These are phyloP conservation scores for Suillus spraguei DNA, from an alignment of 768 basidiomycete species.

Conservation along the genomic window DNA sequence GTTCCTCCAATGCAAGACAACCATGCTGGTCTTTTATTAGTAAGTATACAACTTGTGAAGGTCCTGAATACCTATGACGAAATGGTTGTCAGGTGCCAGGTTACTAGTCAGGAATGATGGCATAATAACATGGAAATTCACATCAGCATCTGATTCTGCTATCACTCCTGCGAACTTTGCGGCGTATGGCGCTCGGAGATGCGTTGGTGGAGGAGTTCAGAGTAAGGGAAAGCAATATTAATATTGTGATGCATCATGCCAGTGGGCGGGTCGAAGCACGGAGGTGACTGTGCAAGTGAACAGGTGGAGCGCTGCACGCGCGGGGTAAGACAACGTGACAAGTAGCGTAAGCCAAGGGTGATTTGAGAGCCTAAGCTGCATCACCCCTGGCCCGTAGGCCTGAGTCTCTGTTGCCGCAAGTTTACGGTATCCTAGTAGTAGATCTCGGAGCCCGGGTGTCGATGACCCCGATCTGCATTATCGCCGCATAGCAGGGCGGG, in stretches of 20 bases:
- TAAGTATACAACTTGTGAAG: neutral
- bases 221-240: neutral
- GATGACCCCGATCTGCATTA: neutral
- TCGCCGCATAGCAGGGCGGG: neutral
- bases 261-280: neutral
- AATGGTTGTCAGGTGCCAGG: neutral
- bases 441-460: neutral
- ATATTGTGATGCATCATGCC: neutral
- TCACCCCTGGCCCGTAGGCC: neutral
- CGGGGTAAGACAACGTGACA: neutral
- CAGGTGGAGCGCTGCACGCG: neutral
- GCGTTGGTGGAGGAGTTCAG: neutral
- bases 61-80: neutral
- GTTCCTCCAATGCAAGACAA: neutral
- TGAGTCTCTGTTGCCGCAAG: neutral
- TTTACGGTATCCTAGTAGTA: neutral
- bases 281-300: neutral
- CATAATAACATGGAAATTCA: neutral
- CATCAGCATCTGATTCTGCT: neutral
- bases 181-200: neutral
- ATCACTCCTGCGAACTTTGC: neutral
- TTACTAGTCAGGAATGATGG: slow-evolving; percentile 3
- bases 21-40: neutral
- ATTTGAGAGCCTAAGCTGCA: neutral
- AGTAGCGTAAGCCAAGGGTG: neutral